Conservation (phyloP, 148 eudicot genomes). For the Persicaria maculosa region DNA sequence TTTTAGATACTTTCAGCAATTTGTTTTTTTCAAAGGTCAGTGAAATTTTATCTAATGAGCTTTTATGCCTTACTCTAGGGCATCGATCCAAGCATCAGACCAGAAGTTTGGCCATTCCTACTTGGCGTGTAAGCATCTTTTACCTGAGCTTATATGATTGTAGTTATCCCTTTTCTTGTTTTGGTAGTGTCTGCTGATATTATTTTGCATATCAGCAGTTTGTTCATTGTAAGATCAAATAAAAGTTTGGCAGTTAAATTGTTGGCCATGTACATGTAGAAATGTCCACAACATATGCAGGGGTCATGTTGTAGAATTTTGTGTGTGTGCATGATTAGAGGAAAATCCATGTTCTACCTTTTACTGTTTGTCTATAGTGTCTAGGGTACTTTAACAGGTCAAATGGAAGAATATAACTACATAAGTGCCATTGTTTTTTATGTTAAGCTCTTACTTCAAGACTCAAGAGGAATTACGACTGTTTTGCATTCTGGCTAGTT, state of each 20-base stretch:
- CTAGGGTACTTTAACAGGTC: background rate
- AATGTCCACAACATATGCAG: background rate
- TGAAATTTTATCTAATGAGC: background rate
- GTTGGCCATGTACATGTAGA: background rate
- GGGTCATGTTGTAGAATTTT: background rate
- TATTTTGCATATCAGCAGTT: background rate
- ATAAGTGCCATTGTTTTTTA: background rate
- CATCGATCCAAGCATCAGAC: conserved; percentile 77
- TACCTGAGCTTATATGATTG: background rate
- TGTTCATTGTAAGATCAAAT: background rate
- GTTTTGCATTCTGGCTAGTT: background rate
- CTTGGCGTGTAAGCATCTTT: conserved; percentile 85
- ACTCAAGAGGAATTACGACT: background rate
- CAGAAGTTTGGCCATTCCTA: conserved; percentile 99
- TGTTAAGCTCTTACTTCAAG: background rate
- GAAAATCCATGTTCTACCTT: background rate
- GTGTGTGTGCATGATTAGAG: background rate
- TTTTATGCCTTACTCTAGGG: conserved; percentile 41
- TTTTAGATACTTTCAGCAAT: background rate
- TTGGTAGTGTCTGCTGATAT: background rate
- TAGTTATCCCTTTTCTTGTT: background rate
- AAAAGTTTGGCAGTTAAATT: background rate
- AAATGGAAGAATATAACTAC: background rate
- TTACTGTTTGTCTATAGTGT: background rate
- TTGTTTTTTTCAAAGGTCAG: background rate